Evolutionary conservation across 176 grass and related monocot genomes (phyloP).

Genomic region (Poa pratensis): DNA sequence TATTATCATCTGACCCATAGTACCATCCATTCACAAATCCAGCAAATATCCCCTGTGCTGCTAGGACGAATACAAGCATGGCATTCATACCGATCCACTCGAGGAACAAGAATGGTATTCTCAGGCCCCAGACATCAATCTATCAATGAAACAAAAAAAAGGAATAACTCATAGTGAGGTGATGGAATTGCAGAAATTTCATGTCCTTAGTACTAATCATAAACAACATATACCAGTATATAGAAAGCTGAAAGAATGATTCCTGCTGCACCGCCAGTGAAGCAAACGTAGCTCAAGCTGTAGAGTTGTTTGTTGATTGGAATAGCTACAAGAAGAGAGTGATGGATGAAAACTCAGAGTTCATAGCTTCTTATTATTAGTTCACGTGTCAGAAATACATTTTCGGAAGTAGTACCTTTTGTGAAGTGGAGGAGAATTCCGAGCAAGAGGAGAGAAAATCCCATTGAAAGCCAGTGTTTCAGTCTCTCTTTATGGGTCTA

Average conservation of each 20-base stretch:
- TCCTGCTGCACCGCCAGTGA: conserved; percentile 69
- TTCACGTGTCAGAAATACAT: not conserved
- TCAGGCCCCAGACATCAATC: conserved; percentile 71
- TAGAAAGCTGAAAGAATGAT: conserved; percentile 72
- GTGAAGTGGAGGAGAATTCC: conserved; percentile 72
- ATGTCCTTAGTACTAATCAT: not conserved
- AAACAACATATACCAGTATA: conserved; percentile 52
- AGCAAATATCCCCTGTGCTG: conserved; percentile 69
- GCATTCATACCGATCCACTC: conserved; percentile 92
- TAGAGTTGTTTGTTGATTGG: conserved; percentile 89
- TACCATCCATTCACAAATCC: conserved; percentile 77
- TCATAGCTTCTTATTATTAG: not conserved
- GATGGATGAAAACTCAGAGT: conserved; percentile 10
- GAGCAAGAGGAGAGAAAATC: conserved; percentile 51
- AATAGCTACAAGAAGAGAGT: conserved; percentile 49
- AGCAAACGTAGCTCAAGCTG: conserved; percentile 78
- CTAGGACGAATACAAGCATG: conserved; percentile 88
- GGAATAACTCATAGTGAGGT: not conserved
- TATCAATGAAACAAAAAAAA: conserved; percentile 19
- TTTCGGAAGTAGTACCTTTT: conserved; percentile 46
- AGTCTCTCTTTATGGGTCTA: conserved; percentile 64
- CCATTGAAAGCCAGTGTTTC: conserved; percentile 67
- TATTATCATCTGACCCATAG: conserved; percentile 52
- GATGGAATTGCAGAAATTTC: not conserved
- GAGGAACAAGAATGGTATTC: conserved; percentile 61